These are phyloP conservation scores for Blastocladiella emersonii DNA, from an alignment of 371 early-diverging fungal genomes.

Conservation along the genomic window DNA sequence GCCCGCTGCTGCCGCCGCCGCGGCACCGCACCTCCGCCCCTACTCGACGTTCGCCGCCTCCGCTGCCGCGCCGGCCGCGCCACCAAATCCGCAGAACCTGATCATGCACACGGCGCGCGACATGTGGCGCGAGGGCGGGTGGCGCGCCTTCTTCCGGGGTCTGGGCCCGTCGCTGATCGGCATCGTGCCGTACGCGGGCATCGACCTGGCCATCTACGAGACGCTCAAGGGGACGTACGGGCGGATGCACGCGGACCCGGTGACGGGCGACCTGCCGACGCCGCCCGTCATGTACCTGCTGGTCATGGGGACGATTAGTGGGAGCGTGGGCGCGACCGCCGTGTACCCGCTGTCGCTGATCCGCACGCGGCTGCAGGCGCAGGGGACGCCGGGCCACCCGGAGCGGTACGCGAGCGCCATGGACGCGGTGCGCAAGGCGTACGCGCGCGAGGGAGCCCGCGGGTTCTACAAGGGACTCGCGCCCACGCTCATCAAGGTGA, in stretches of 20 bases:
- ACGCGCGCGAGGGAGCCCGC: slow-evolving; percentile 25
- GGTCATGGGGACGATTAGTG: slow-evolving; percentile 58
- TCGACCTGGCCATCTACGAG: slow-evolving; percentile 63
- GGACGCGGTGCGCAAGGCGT: slow-evolving; percentile 55
- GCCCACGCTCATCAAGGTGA: slow-evolving; percentile 61
- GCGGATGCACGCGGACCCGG: slow-evolving; percentile 25
- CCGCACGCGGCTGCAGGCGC: slow-evolving; percentile 71
- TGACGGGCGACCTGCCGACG: slow-evolving; percentile 18
- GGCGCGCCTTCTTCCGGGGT: slow-evolving; percentile 61
- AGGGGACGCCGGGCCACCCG: slow-evolving; percentile 66
- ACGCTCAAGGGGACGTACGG: slow-evolving; percentile 56
- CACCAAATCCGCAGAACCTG: slow-evolving; percentile 5
- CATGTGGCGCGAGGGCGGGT: slow-evolving; percentile 43
- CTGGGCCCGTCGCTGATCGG: slow-evolving; percentile 48
- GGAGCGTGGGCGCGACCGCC: slow-evolving; percentile 50
- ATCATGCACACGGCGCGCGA: slow-evolving; percentile 31
- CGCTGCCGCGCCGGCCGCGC: not conserved
- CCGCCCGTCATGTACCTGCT: slow-evolving; percentile 43
- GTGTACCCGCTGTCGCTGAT: slow-evolving; percentile 69
- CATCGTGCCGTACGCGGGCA: slow-evolving; percentile 68
- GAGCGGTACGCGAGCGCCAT: slow-evolving; percentile 43
- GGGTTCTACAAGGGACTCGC: slow-evolving; percentile 55
- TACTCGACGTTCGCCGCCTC: not conserved
- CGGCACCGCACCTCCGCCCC: no score
- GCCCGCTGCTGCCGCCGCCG: no score